Evolutionary conservation across 306 rosid species (phyloP), one percentile per base, ranked within the genome.

Genomic region (Lathyrus oleraceus): DNA sequence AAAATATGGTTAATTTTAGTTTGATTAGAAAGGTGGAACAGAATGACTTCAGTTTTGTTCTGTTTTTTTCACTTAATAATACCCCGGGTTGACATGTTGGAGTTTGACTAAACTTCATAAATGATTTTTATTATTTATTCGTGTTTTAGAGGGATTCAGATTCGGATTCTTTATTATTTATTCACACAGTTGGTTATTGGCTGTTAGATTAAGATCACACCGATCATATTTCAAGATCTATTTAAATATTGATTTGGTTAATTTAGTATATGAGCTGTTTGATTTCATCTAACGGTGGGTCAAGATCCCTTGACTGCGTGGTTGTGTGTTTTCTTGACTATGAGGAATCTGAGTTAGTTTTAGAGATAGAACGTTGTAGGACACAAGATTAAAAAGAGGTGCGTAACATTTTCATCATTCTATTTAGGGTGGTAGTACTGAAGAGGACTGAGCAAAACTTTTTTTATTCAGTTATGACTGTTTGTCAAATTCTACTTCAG

Each of bases 391-490:
- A 27, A 65, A 27, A 44, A 6, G 9, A n/a, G 43, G 52, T 45
- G 5, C 42, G 12, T 23, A 5, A 2, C 8, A 45, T 65, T 65
- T 45, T 65, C 58, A 47, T 15, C 47, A 47, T 45, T 65, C 40
- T 32, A 65, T 8, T 8, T 5, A 42, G 13, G 4, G 38, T 17
- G 54, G 53, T 19, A 13, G 38, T 11, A 13, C 47, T 27, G 2
- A 19, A 51, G 68, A 40, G 11, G 11, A 40, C 19, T 39, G 51
- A 62, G 4, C 30, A 62, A 9, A 40, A 39, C 68, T 61, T 48
- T 61, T 61, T 38, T 3, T 10, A 36, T 61, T 61, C 47, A 61
- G 25, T 64, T 64, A 25, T 19, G 69, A 14, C n/a, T 21, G 49
- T 40, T 14, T 63, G 69, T 25, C 38, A 64, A 13, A 14, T 39